Base-by-base conservation (phyloP, 192 early-diverging fungal genomes). In the Funneliformis mosseae region DNA sequence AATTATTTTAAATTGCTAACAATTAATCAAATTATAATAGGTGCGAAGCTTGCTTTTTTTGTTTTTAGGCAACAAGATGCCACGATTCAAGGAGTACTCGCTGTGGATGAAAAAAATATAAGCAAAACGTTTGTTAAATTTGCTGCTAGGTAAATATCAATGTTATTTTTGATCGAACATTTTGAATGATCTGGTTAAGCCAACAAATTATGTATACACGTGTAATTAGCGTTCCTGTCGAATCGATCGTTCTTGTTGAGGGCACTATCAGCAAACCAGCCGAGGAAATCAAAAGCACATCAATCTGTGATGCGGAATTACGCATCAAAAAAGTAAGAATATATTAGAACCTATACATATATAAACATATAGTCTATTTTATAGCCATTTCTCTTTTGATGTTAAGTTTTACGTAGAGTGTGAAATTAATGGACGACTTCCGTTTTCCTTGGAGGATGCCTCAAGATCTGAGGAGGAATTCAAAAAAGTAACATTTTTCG, bases 111-210 rank as follows among this genome's bases (percentile, higher is more conserved):
- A 21, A 80, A 86, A 28, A 88, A 83, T 9, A 88, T 97, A 81
- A 97, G 96, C 92, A 97, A 97, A 89, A 90, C 95, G 70, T 98
- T 99, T 96, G 88, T 97, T 78, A 98, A 97, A 87, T 99, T 93
- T 88, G 91, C 92, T 50, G 82, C 83, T 38, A 86, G 84, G 91
- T 93, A 85, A 69, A 76, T 80, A 16, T 75, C 77, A 21, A 14
- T 74, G 21, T 21, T 70, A 42, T 83, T 89, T 16, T 64, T 86
- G 25, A 41, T 69, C 38, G 38, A 45, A 60, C 50, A 73, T 41
- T 59, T 9, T 16, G 2, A 78, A 63, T 81, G 28, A 21, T n/a
- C n/a, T 23, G 55, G 28, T 72, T 77, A 43, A 25, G 8, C n/a
- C 55, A 75, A 75, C 28, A n/a, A 27, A 27, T 2, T 18, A 33